These are phyloP conservation scores for Obelidium mucronatum DNA, from an alignment of 192 early-diverging fungal species.

Conservation along the genomic window DNA sequence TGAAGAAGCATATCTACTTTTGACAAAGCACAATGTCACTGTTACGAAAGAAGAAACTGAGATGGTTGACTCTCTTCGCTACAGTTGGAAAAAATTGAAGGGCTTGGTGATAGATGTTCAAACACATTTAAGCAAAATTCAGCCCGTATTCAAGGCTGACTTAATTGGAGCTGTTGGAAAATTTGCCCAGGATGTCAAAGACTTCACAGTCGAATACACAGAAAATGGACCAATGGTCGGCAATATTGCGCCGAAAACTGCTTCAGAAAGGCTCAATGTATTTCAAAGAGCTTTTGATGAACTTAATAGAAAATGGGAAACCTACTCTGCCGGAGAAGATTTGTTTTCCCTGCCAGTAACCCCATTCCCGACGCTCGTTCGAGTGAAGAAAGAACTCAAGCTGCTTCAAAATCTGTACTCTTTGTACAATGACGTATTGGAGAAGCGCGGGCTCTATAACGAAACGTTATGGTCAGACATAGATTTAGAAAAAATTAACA, in stretches of 20 bases:
- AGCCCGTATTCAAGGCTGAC: conserved; percentile 69
- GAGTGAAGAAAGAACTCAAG: conserved; percentile 69
- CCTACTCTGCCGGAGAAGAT: conserved; percentile 70
- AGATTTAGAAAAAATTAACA: conserved; percentile 64
- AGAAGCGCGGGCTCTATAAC: conserved; percentile 61
- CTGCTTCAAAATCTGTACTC: conserved; percentile 71
- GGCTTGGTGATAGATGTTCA: conserved; percentile 68
- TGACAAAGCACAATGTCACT: conserved; percentile 65
- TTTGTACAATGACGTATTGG: conserved; percentile 71
- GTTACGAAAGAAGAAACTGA: conserved; percentile 73
- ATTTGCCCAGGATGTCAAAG: conserved; percentile 67
- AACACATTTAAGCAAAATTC: conserved; percentile 66
- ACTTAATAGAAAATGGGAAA: conserved; percentile 73
- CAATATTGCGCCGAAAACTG: conserved; percentile 71
- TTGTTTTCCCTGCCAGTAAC: conserved; percentile 70
- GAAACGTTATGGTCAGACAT: conserved; percentile 70
- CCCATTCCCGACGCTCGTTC: conserved; percentile 65
- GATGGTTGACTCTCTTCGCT: conserved; percentile 72
- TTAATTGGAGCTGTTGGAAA: conserved; percentile 63
- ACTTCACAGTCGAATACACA: conserved; percentile 68
- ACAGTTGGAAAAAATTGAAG: conserved; percentile 76
- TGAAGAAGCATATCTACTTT: conserved; percentile 67
- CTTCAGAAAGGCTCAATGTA: conserved; percentile 68
- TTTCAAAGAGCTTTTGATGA: conserved; percentile 73
- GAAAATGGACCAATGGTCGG: conserved; percentile 72